These are phyloP conservation scores for Hondaea fermentalgiana DNA, from an alignment of 108 stramenopile species.

Conservation along the genomic window DNA sequence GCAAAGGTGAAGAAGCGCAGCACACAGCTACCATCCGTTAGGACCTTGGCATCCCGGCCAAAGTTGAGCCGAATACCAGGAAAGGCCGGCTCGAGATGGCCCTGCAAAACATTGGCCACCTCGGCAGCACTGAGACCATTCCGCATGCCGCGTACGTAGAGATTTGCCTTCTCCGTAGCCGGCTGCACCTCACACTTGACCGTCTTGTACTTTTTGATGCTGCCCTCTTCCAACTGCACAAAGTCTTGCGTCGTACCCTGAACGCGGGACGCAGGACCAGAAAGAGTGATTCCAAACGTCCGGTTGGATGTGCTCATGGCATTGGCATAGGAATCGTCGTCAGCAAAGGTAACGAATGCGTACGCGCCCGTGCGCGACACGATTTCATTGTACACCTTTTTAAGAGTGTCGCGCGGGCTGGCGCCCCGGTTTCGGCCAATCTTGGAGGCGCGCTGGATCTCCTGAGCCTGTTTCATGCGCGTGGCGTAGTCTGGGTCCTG, in stretches of 20 bases:
- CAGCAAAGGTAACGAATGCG: neutral
- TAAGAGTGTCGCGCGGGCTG: neutral
- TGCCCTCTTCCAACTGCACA: neutral
- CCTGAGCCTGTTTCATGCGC: no score
- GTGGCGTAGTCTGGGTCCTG: no score
- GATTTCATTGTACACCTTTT: neutral
- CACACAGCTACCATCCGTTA: neutral
- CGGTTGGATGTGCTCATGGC: neutral
- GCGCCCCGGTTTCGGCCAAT: neutral
- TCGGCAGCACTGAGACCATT: neutral
- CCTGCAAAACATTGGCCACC: neutral
- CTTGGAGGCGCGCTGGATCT: neutral
- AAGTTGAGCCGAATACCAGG: neutral
- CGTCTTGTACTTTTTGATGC: no score
- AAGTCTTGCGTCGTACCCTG: neutral
- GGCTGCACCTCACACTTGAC: neutral
- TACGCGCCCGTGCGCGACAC: neutral
- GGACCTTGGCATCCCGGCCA: neutral
- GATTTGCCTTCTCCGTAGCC: neutral
- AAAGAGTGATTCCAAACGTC: neutral
- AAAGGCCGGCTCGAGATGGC: neutral
- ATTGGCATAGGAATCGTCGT: neutral
- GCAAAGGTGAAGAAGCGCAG: neutral
- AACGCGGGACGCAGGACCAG: neutral
- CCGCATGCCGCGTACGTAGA: neutral